Base-by-base conservation (phyloP, 148 eudicot species). In the Vaccinium macrocarpon region DNA sequence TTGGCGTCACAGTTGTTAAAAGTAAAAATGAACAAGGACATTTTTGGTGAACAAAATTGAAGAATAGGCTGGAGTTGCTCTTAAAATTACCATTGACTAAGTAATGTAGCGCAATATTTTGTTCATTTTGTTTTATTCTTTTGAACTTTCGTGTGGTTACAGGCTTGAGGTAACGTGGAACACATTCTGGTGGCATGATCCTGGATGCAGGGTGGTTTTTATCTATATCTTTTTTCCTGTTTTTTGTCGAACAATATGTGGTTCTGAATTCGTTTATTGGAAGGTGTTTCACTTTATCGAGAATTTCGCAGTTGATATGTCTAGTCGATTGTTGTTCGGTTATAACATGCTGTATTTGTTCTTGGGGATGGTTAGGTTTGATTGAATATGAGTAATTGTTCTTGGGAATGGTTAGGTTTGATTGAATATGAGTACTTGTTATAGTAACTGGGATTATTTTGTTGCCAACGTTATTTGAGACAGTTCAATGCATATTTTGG, bases 141-240 rank as follows among this genome's bases (percentile, higher is more conserved):
- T 25, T 21, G 66, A 1, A 8, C 62, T 71, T 23, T 29, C 50
- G n/a, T 53, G 56, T 56, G 32, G 57, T 83, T 53, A 50, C 79
- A 86, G 85, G 85, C 85, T 38, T 83, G 87, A 85, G 78, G 55
- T 12, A n/a, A 14, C n/a, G 64, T 51, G 4, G 38, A 71, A 55
- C 57, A 68, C 15, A 2, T 29, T 78, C 49, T 27, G 64, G 62
- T 46, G 64, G 77, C 0, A 49, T 84, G 78, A 71, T 79, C 83
- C 83, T 82, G 66, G 83, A 85, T 75, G 76, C 81, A 82, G 75
- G 73, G 52, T 19, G 57, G 62, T 82, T 51, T 85, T 81, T 81
- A 81, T 81, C 81, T 80, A 62, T 61, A 62, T 61, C 52, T 4
- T 80, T n/a, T 5, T 35, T 85, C 66, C 19, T 76, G 14, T n/a